Base-by-base conservation (phyloP, 1,284 basidiomycete species). In the Melampsora larici-populina region DNA sequence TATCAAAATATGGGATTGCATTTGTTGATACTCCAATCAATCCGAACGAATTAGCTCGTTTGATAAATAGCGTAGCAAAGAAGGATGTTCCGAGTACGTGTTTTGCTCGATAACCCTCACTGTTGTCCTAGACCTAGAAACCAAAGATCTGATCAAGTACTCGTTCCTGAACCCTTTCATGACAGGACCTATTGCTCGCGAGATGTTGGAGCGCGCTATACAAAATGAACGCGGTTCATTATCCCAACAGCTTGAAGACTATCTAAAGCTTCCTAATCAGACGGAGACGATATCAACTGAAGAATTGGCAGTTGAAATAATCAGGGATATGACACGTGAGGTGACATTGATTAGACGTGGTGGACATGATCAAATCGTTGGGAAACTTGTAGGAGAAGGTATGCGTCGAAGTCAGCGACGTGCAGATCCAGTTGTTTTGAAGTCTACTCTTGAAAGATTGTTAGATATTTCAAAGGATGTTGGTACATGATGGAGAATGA, bases 381-480 rank as follows among this genome's bases (percentile, higher is more conserved):
- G 93, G 86, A 90, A 91, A 79, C 87, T 99, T 46, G 88, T 98
- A 8, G 96, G 96, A 0, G 87, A 89, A 82, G 92, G 96, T 29
- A 97, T 98, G 93, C 92, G 90, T 84, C 84, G 88, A 71, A 92
- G 90, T 78, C 87, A 88, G 78, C 95, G 95, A 4, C 87, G 89
- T 46, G 93, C 90, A 26, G 90, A 97, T 81, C 87, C 87, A 0
- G 81, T 82, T 69, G 80, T 82, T 51, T 85, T 85, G 0, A 83
- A 81, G 58, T 68, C 33, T 40, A 66, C 67, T 33, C 60, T 77
- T 1, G 75, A 77, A 26, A 46, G 40, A n/a, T 46, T 46, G 40
- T 17, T 67, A 24, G 26, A 43, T 40, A 33, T 43, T 13, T 40
- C 65, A 67, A 24, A 64, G 26, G 55, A 58, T 58, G 21, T 58